Percentiles rank a stretch among this genome's conserved stretches.
phyloP scores from a whole-genome alignment of 345 rosid genomes.

The Eucalyptus guilfoylei region DNA sequence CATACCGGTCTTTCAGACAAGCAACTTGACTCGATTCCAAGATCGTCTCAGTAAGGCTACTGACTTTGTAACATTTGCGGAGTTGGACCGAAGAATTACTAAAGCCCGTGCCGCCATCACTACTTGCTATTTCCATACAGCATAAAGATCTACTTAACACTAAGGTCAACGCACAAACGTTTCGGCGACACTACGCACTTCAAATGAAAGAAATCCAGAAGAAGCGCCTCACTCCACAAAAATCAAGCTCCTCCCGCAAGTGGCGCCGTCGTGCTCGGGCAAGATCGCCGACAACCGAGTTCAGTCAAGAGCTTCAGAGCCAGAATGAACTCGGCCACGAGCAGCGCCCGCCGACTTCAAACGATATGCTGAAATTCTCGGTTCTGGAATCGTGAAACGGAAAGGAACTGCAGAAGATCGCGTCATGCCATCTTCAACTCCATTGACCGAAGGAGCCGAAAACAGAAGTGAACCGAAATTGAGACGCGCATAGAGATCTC shows the following conservation, averaged over 20 bases:
- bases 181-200: not conserved
- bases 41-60: constrained; percentile 34
- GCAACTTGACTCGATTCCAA: constrained; percentile 38
- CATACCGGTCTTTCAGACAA: constrained; percentile 47
- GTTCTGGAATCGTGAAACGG: not conserved
- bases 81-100: constrained; percentile 8
- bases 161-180: not conserved
- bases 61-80: constrained; percentile 34
- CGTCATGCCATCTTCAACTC: not conserved
- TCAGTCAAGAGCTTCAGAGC: not conserved
- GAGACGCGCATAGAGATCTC: not conserved
- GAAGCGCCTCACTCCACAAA: not conserved
- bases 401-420: not conserved
- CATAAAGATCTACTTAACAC: not conserved
- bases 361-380: not conserved
- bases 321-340: not conserved
- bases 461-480: not conserved
- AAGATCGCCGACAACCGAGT: not conserved
- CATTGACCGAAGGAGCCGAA: not conserved
- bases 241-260: not conserved
- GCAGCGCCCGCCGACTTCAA: not conserved
- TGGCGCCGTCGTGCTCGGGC: not conserved
- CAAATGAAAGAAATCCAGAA: not conserved
- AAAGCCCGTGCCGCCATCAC: not conserved
- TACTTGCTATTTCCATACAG: constrained; percentile 33